Evolutionary conservation across 495 filamentous ascomycete genomes (phyloP).

Genomic region (Poronia punctata): DNA sequence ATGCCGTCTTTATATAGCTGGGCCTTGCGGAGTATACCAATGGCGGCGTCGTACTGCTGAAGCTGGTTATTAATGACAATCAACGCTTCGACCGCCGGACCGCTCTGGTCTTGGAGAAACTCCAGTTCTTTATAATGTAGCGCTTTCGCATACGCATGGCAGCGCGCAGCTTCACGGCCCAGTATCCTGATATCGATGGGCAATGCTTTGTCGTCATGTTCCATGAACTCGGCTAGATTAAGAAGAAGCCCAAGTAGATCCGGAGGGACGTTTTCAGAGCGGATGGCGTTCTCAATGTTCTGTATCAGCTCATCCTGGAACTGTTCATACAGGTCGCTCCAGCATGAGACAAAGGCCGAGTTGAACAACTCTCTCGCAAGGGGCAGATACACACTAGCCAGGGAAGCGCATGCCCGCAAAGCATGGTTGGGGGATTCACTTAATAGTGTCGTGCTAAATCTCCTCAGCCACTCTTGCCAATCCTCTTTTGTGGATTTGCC

Average conservation of each 20-base stretch:
- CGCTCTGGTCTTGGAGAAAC: conserved; percentile 93
- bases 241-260: conserved; percentile 91
- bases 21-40: conserved; percentile 90
- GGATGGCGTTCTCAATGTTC: conserved; percentile 91
- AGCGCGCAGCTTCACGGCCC: conserved; percentile 87
- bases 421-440: conserved; percentile 95
- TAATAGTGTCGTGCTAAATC: conserved; percentile 90
- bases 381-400: conserved; percentile 85
- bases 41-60: conserved; percentile 94
- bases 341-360: conserved; percentile 96
- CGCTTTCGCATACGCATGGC: conserved; percentile 95
- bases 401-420: conserved; percentile 80
- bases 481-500: conserved; percentile 95
- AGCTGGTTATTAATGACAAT: conserved; percentile 99
- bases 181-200: conserved; percentile 93
- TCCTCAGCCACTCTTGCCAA: conserved; percentile 97
- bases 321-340: conserved; percentile 93
- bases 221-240: conserved; percentile 98
- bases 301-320: conserved; percentile 92
- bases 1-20: conserved; percentile 93
- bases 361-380: conserved; percentile 94
- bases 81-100: conserved; percentile 89
- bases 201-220: conserved; percentile 96
- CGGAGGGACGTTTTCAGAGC: conserved; percentile 85
- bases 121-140: conserved; percentile 98